phyloP scores from a whole-genome alignment of 192 early-diverging fungal genomes.

The Geranomyces michiganensis region DNA sequence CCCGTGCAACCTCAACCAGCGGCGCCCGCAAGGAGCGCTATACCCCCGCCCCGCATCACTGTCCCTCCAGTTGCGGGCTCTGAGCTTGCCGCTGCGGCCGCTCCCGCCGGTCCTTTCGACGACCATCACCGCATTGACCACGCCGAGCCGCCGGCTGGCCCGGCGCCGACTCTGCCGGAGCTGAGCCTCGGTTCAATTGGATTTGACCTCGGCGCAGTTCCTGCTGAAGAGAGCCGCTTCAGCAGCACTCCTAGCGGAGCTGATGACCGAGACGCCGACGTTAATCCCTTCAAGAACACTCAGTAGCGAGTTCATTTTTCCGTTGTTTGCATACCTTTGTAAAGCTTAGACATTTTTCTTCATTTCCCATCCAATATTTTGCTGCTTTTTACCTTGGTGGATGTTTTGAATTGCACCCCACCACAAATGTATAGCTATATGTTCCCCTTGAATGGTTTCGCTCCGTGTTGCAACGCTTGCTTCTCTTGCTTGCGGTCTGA shows the following conservation, averaged over 20 bases:
- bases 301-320: neutral
- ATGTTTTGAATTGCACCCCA: too few relatives aligned
- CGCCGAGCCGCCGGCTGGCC: neutral
- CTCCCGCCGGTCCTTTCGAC: conserved; percentile 19
- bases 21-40: neutral
- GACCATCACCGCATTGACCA: conserved; percentile 7
- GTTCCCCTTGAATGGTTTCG: too few relatives aligned
- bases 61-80: neutral
- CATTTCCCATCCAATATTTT: neutral
- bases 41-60: conserved; percentile 14
- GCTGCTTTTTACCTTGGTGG: neutral
- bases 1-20: neutral
- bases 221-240: neutral
- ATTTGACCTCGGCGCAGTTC: neutral
- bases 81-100: neutral
- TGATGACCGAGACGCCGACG: neutral
- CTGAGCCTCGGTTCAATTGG: neutral
- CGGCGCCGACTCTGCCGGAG: neutral
- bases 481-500: too few relatives aligned
- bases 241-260: too few relatives aligned
- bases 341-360: neutral
- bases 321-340: neutral
- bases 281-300: conserved; percentile 5
- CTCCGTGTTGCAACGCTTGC: too few relatives aligned
- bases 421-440: too few relatives aligned